These are phyloP conservation scores for Trichoderma afroharzianum DNA, from an alignment of 2,329 filamentous ascomycete species.

Conservation along the genomic window DNA sequence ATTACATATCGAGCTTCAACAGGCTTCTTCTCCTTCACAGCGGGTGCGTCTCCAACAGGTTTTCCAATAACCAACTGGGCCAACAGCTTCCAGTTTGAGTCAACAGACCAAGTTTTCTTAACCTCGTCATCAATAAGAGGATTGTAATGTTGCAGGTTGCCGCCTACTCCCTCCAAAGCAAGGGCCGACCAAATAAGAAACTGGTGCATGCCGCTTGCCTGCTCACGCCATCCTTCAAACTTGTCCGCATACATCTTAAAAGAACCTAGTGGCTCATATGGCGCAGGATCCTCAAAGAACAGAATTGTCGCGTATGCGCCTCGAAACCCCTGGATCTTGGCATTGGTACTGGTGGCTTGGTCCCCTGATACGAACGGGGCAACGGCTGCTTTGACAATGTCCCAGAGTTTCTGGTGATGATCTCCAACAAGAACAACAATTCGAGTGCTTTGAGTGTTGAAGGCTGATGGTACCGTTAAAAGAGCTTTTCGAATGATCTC, in stretches of 20 bases:
- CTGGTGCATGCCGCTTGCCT: neutral
- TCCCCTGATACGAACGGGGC: neutral
- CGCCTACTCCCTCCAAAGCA: neutral
- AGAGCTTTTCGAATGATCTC: neutral
- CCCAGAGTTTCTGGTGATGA: neutral
- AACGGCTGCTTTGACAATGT: neutral
- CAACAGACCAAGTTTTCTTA: too few species aligned
- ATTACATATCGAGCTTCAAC: too few species aligned
- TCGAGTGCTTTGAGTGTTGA: neutral
- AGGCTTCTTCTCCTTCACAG: too few species aligned
- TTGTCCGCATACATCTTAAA: neutral
- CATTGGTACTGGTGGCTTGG: neutral
- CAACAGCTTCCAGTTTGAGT: too few species aligned
- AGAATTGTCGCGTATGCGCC: neutral
- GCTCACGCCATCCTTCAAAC: neutral
- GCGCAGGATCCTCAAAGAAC: neutral
- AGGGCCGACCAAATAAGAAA: neutral
- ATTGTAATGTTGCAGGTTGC: neutral
- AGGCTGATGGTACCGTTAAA: neutral
- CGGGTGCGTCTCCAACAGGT: too few species aligned
- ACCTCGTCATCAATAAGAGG: neutral
- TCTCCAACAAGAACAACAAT: neutral
- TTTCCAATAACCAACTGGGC: too few species aligned
- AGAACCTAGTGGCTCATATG: neutral
- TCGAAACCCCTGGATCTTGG: neutral